Evolutionary conservation across 2,329 filamentous ascomycete genomes (phyloP), one percentile per base, ranked within the genome.

Genomic region (Colletotrichum viniferum): DNA sequence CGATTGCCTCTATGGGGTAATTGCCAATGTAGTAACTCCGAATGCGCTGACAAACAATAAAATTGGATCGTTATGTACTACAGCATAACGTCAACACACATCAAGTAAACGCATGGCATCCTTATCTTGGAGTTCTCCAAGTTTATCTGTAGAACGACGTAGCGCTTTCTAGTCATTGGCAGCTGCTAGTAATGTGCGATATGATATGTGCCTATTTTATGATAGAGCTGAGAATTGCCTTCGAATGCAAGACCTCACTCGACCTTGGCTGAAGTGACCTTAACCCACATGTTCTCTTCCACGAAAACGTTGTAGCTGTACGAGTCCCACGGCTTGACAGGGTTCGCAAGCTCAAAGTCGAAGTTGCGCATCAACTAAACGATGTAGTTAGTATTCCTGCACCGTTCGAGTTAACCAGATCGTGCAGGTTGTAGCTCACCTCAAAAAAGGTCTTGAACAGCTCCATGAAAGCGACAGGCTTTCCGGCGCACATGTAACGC

Each of bases 381-480:
- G 8, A 52, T 13, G 5, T 2, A 21, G n/a, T 52, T 52, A 52
- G n/a, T 12, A 52, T 52, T 7, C 12, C n/a, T 21, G 52, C 24
- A 63, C 14, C 5, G 63, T 61, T 34, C 5, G 2, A 28, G 18
- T 32, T 6, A 52, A 12, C 24, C 3, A 14, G 26, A 21, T 9
- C 18, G 12, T 70, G 24, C 3, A 43, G 3, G 1, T 26, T 52
- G 18, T 38, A 14, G 38, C 34, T 72, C 10, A 61, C 71, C 71
- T 74, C 71, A 7, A 74, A 74, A 16, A 74, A 71, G 12, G 78
- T 84, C 82, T 90, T 90, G 79, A 85, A 89, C 67, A 90, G 77
- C 81, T 90, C 88, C 87, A 90, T 88, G 78, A 87, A 83, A 2
- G 88, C 88, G 73, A 90, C 87, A 58, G 88, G 84, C 73, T 84